These are phyloP conservation scores for Pyracantha coccinea DNA, from an alignment of 331 rosid species.

Conservation along the genomic window DNA sequence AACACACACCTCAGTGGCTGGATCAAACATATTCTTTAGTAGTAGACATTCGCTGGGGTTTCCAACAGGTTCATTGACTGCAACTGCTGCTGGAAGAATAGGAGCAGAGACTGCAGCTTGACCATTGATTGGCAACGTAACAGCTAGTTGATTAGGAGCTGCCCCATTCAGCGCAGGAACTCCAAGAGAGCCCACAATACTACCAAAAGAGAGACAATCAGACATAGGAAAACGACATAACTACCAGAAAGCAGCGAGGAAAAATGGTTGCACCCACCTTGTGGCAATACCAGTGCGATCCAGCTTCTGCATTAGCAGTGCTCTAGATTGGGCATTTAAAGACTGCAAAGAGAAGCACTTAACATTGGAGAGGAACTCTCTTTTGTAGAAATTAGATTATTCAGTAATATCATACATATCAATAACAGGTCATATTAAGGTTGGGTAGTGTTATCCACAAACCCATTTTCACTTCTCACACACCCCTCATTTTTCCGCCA, in stretches of 20 bases:
- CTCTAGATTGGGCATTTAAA: slow-evolving; percentile 96
- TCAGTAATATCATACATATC: not conserved
- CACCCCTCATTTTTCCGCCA: no score
- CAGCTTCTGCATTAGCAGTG: slow-evolving; percentile 81
- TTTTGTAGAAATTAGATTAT: not conserved
- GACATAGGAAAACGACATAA: not conserved
- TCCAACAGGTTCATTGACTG: slow-evolving; percentile 63
- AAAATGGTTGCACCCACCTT: slow-evolving; percentile 37
- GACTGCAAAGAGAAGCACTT: slow-evolving; percentile 41
- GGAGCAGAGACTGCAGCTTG: slow-evolving; percentile 46
- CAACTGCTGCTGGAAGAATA: slow-evolving; percentile 42
- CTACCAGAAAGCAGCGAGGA: not conserved
- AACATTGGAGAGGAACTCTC: not conserved
- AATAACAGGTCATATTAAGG: not conserved
- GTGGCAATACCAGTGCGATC: slow-evolving; percentile 94
- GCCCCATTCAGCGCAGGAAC: slow-evolving; percentile 63
- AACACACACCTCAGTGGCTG: slow-evolving; percentile 64
- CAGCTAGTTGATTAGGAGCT: slow-evolving; percentile 44
- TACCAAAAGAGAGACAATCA: slow-evolving; percentile 19
- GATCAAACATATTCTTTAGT: slow-evolving; percentile 93
- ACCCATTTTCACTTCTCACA: no score
- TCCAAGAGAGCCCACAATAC: slow-evolving; percentile 62
- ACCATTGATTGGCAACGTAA: slow-evolving; percentile 57
- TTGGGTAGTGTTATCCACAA: no score
- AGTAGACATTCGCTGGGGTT: slow-evolving; percentile 81